phyloP scores from a whole-genome alignment of 177 flowering plant species.

The Vitis hybrid region DNA sequence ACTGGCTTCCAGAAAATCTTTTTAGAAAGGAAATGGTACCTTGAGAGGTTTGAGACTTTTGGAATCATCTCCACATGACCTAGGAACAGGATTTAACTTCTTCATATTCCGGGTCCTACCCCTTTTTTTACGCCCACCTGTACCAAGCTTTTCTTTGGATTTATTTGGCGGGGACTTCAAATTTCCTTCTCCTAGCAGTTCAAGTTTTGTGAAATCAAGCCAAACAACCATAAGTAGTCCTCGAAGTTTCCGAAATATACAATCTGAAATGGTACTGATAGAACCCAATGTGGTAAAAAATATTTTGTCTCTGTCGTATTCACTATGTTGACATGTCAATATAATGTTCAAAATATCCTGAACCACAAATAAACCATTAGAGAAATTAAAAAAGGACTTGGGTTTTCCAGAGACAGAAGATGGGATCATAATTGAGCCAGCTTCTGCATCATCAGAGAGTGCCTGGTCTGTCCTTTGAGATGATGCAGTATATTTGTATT shows the following conservation, averaged over 20 bases:
- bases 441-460: slow-evolving; percentile 33
- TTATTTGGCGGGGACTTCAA: slow-evolving; percentile 31
- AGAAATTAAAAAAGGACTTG: slow-evolving; percentile 24
- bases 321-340: slow-evolving; percentile 29
- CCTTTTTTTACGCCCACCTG: slow-evolving; percentile 53
- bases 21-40: slow-evolving; percentile 36
- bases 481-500: slow-evolving; percentile 20
- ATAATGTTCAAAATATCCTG: slow-evolving; percentile 48
- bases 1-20: neutral
- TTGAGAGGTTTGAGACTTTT: slow-evolving; percentile 26
- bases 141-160: slow-evolving; percentile 42
- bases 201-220: slow-evolving; percentile 72
- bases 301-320: slow-evolving; percentile 41
- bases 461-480: slow-evolving; percentile 18
- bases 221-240: slow-evolving; percentile 75
- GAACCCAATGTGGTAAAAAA: slow-evolving; percentile 74
- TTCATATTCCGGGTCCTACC: slow-evolving; percentile 53
- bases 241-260: slow-evolving; percentile 66
- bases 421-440: slow-evolving; percentile 19
- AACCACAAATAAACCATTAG: slow-evolving; percentile 57
- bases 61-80: slow-evolving; percentile 23
- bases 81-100: slow-evolving; percentile 32
- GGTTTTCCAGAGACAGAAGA: slow-evolving; percentile 30
- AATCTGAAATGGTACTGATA: slow-evolving; percentile 60
- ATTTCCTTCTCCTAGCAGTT: slow-evolving; percentile 64